Evolutionary conservation across 345 rosid species (phyloP), one percentile per base, ranked within the genome.

Genomic region (Hibiscus trionum): DNA sequence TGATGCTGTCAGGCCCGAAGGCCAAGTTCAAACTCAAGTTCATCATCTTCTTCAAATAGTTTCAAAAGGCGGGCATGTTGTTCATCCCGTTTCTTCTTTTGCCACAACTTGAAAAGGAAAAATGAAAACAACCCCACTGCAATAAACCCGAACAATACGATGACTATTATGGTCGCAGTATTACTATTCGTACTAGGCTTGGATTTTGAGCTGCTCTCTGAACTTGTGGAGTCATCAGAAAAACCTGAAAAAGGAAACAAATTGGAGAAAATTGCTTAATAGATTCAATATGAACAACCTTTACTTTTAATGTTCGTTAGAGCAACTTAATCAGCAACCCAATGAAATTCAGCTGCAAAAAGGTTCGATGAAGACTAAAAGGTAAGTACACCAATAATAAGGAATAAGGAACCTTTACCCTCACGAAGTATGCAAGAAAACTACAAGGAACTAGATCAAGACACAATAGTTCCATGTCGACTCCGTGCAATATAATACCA

Each of bases 21-120:
- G 70, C 99, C 99, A 76, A 92, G 93, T 78, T 92, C 99, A 75
- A 89, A 96, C 85, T 95, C 99, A 3, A 95, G 91, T 81, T 95
- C 99, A 73, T 92, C 96, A 74, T 92, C 99, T 82, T 95, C 99
- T 84, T 95, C 99, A 69, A 95, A 95, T 80, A 95, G 81, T 80
- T 92, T 95, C 77, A 92, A 78, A 27, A 95, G 93, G 19, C 96
- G 89, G 33, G 99, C 99, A 76, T 90, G 89, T 77, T 92, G 99
- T 85, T 92, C 98, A 12, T 93, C 96, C 78, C 99, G 80, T 82
- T 92, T 95, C 91, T 92, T 95, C 90, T 84, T 95, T 77, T 92
- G 97, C 97, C 97, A 92, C 17, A 95, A 75, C 85, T 92, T 92
- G 88, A 82, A 89, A 27, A 95, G 85, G 80, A 87, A 80, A 79